Evolutionary conservation across 495 filamentous ascomycete genomes (phyloP), one percentile per base, ranked within the genome.

Genomic region (Cercophora scortea): DNA sequence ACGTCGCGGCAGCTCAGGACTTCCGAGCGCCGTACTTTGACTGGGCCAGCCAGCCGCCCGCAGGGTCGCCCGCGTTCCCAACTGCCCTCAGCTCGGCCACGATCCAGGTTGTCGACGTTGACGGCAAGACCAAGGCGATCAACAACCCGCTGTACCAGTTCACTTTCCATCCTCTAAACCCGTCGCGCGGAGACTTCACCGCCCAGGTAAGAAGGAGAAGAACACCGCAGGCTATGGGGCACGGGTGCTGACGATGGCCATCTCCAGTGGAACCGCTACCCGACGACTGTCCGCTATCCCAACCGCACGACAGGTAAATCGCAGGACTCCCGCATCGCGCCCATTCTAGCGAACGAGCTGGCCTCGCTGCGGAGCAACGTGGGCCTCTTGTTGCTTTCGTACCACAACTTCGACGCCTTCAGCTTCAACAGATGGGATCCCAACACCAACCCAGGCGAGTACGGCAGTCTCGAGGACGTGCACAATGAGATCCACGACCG

Each of bases 401-500:
- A 79, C 61, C 62, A 71, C 25, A 69, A 80, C 47, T 85, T 78
- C 57, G 69, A 72, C 15, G 65, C 68, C 15, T 79, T 84, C 58
- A 79, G 77, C 56, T 84, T 75, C 61, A 79, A 81, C 61, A 66
- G 64, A 0, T 79, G 77, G 77, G 71, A 74, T 38, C 51, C 63
- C 15, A 58, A 52, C 38, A 61, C 45, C 39, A 61, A 59, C 46
- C 64, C 69, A 11, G 62, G 63, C 12, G 63, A 63, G 19, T 75
- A 66, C 41, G 80, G 83, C 58, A 81, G 77, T 13, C 55, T 86
- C 2, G 83, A 86, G 61, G 75, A 79, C 33, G 56, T 87, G 10
- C 85, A 88, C 63, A 80, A 86, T 62, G 71, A 68, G 17, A 79
- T 87, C 50, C 85, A 87, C 54, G 74, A 79, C 33, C 77, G 81